Conservation (phyloP, 1,284 basidiomycete genomes). For the Apiotrichum akiyoshidainum region DNA sequence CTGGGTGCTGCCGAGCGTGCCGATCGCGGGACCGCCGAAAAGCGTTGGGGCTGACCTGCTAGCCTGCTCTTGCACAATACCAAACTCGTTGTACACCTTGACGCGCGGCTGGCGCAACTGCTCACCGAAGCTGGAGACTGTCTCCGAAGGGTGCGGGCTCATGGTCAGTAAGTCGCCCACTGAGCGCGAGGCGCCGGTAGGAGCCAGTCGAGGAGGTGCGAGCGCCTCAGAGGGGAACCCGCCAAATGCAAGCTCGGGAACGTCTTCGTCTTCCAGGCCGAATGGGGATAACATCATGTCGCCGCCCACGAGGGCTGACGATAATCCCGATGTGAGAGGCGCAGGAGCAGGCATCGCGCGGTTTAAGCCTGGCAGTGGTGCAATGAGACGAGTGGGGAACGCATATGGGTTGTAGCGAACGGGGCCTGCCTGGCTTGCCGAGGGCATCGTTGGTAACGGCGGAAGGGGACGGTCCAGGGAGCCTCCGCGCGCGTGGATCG, state of each 20-base stretch:
- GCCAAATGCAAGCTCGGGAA: background rate
- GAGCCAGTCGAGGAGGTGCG: background rate
- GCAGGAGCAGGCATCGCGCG: background rate
- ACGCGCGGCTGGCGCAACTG: background rate
- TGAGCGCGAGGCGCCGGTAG: constrained; percentile 5
- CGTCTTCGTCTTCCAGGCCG: background rate
- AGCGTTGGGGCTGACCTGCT: constrained; percentile 3
- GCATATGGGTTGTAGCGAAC: background rate
- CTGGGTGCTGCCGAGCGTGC: background rate
- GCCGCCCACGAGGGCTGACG: background rate
- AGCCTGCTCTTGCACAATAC: background rate
- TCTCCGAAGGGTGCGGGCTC: background rate
- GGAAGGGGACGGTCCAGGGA: background rate
- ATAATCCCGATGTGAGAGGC: background rate
- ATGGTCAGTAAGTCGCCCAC: background rate
- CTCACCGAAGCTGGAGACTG: background rate
- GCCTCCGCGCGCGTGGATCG: no score
- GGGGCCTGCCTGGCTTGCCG: background rate
- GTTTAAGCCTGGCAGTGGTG: constrained; percentile 5
- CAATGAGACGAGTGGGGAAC: background rate
- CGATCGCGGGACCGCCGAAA: background rate
- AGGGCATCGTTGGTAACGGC: background rate
- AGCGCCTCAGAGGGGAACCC: no score
- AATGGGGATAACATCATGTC: constrained; percentile 23
- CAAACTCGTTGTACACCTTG: constrained; percentile 15